Evolutionary conservation across 495 filamentous ascomycete species (phyloP).

Genomic region (Penicillium paxilli): DNA sequence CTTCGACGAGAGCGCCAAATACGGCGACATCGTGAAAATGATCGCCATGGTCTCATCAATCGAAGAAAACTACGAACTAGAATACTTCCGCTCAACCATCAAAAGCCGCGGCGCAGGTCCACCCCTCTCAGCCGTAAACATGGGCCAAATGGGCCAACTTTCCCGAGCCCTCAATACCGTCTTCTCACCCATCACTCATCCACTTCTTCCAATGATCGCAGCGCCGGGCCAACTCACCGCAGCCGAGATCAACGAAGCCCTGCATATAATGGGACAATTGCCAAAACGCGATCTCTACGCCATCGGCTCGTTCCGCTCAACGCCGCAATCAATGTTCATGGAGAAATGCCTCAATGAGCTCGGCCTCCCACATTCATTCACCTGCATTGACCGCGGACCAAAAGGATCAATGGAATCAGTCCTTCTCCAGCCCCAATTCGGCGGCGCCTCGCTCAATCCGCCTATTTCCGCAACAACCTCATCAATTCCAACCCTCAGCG

Average conservation of each 20-base stretch:
- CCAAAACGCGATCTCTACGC: constrained; percentile 79
- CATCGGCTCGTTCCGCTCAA: constrained; percentile 69
- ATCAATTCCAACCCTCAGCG: constrained; percentile 64
- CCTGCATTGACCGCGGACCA: constrained; percentile 67
- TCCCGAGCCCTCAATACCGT: constrained; percentile 78
- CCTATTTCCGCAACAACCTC: constrained; percentile 53
- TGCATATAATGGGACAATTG: constrained; percentile 76
- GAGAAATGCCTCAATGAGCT: constrained; percentile 89
- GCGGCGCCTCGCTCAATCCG: constrained; percentile 76
- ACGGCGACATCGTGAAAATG: constrained; percentile 87
- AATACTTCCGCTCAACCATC: constrained; percentile 81
- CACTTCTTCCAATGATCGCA: constrained; percentile 78
- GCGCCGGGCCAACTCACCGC: constrained; percentile 82
- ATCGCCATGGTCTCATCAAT: constrained; percentile 75
- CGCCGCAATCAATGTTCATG: constrained; percentile 77
- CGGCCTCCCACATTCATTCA: constrained; percentile 76
- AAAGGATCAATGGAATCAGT: constrained; percentile 65
- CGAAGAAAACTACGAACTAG: constrained; percentile 83
- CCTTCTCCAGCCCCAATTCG: constrained; percentile 68
- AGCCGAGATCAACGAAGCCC: constrained; percentile 76
- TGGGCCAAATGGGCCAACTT: constrained; percentile 80
- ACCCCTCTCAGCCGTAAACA: constrained; percentile 79
- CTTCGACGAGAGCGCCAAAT: constrained; percentile 67
- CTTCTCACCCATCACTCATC: constrained; percentile 85
- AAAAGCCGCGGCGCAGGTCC: constrained; percentile 63